A percentile compares a stretch with the other conserved stretches of the same genome.
Evolutionary conservation across 495 filamentous ascomycete species (phyloP).

Genomic region (Penicillium egyptiacum): DNA sequence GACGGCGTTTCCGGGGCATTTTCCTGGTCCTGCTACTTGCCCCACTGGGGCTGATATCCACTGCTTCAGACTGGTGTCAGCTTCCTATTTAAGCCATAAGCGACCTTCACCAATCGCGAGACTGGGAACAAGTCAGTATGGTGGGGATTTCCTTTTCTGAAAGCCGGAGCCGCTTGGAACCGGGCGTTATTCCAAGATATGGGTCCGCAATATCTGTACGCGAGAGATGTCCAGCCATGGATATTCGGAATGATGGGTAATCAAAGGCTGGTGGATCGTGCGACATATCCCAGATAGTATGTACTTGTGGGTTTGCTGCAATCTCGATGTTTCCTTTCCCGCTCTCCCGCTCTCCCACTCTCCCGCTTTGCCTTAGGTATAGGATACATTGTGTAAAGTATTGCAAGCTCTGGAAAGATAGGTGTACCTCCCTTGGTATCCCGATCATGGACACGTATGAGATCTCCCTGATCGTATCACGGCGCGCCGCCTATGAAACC

Average conservation of each 20-base stretch:
- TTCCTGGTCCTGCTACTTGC: constrained; percentile 1
- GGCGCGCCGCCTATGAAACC: not conserved
- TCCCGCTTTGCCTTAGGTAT: not conserved
- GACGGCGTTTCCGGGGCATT: not conserved
- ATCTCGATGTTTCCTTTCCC: constrained; percentile 2
- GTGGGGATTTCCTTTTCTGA: not conserved
- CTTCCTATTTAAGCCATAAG: not conserved
- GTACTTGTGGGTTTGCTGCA: not conserved
- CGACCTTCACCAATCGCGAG: not conserved
- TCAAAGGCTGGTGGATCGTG: not conserved
- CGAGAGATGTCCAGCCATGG: not conserved
- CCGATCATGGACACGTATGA: constrained; percentile 1
- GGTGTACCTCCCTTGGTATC: not conserved
- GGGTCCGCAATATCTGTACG: not conserved
- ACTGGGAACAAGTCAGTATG: not conserved
- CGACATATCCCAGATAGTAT: not conserved
- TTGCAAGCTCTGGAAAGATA: not conserved
- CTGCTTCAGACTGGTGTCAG: not conserved
- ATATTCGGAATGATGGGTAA: not conserved
- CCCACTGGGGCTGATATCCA: constrained; percentile 6
- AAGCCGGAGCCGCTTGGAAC: constrained; percentile 2
- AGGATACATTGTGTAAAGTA: not conserved
- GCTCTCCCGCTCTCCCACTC: constrained; percentile 1
- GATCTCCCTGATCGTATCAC: not conserved
- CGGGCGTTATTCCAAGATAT: not conserved